A percentile compares a stretch with the other conserved stretches of the same genome.
phyloP scores from a whole-genome alignment of 768 basidiomycete species.

The Lentinula lateritia region DNA sequence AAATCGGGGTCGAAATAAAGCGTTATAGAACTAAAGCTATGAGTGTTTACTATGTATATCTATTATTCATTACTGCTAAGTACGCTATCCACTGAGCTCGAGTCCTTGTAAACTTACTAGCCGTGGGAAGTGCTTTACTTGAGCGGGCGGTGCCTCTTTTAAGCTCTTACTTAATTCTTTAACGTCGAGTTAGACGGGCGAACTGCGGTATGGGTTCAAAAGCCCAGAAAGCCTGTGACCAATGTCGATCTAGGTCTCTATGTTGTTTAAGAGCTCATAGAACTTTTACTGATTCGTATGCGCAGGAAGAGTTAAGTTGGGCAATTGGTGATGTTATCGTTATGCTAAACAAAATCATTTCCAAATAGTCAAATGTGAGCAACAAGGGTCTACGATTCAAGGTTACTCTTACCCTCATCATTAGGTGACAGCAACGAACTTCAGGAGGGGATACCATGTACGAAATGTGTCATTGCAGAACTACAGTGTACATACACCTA shows the following conservation, averaged over 20 bases:
- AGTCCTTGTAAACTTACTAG: too few species aligned
- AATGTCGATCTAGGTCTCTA: background rate
- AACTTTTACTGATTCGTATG: background rate
- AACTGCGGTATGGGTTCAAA: background rate
- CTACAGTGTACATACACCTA: background rate
- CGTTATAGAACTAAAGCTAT: too few species aligned
- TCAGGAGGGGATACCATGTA: background rate
- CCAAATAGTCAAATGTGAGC: background rate
- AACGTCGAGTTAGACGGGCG: background rate
- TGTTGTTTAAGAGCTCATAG: too few species aligned
- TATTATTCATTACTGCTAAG: too few species aligned
- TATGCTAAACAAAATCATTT: background rate
- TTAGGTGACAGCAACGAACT: background rate
- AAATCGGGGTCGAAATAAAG: too few species aligned
- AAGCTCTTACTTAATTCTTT: too few species aligned
- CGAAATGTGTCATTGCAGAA: background rate
- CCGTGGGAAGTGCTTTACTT: too few species aligned
- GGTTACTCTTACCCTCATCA: background rate
- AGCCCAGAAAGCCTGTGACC: background rate
- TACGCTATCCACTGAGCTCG: too few species aligned
- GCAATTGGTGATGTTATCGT: background rate
- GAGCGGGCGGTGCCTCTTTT: too few species aligned
- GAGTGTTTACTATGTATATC: too few species aligned
- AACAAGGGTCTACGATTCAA: background rate
- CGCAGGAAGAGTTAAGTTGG: background rate